Conservation (phyloP, 1,284 basidiomycete species). For the Ceratobasidium sp. region DNA sequence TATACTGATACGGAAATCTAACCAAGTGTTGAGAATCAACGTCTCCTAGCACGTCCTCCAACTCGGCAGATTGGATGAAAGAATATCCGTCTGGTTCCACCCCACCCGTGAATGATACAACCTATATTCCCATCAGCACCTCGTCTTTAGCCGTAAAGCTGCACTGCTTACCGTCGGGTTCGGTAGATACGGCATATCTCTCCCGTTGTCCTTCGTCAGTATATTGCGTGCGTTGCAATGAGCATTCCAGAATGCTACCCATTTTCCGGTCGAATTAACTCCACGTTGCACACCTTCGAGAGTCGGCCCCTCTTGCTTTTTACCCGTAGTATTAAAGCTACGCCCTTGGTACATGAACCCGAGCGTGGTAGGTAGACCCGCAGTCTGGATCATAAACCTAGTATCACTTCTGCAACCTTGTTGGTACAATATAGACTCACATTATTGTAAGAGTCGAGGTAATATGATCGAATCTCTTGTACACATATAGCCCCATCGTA, state of each 20-base stretch:
- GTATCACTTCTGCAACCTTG: neutral
- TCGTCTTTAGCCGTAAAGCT: neutral
- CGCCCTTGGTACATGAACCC: neutral
- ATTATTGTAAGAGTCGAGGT: slow-evolving; percentile 38
- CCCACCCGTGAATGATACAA: slow-evolving; percentile 21
- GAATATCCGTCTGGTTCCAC: slow-evolving; percentile 13
- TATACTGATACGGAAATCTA: neutral
- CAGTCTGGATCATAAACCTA: slow-evolving; percentile 1
- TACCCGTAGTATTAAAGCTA: slow-evolving; percentile 28
- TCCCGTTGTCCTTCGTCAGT: slow-evolving; percentile 35
- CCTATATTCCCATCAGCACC: neutral
- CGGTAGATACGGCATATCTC: slow-evolving; percentile 19
- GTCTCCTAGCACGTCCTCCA: slow-evolving; percentile 26
- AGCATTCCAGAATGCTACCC: slow-evolving; percentile 8
- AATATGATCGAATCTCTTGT: slow-evolving; percentile 25
- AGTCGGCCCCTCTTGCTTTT: slow-evolving; percentile 4
- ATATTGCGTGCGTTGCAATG: slow-evolving; percentile 27
- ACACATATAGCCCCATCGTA: slow-evolving; percentile 39
- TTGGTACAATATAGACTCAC: neutral
- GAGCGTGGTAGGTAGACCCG: slow-evolving; percentile 22
- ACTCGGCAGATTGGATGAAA: neutral
- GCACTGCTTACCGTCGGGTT: slow-evolving; percentile 31
- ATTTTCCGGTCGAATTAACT: slow-evolving; percentile 36
- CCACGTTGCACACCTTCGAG: slow-evolving; percentile 17
- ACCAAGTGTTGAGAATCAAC: slow-evolving; percentile 35